A percentile compares a stretch with the other conserved stretches of the same genome.
These are phyloP conservation scores for Bathelium albidoporum DNA, from an alignment of 495 filamentous ascomycete species.

Conservation along the genomic window DNA sequence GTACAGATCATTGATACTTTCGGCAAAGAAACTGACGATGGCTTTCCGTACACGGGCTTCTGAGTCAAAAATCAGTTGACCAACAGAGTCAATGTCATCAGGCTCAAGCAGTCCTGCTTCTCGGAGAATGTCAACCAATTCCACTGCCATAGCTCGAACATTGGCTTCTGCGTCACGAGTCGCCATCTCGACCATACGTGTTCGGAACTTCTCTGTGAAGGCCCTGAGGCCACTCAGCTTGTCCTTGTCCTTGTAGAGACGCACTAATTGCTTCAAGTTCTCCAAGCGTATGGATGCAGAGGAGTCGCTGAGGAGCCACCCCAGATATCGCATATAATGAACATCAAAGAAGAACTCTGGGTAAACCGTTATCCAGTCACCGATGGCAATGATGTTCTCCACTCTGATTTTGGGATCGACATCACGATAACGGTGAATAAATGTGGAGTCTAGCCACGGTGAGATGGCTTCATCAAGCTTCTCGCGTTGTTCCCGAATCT, in stretches of 20 bases:
- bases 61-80: constrained; percentile 74
- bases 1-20: constrained; percentile 71
- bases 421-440: constrained; percentile 90
- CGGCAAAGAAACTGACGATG: constrained; percentile 79
- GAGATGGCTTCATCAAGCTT: constrained; percentile 57
- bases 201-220: constrained; percentile 82
- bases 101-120: constrained; percentile 82
- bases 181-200: constrained; percentile 88
- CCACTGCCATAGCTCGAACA: constrained; percentile 67
- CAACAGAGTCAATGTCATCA: constrained; percentile 75
- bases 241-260: constrained; percentile 62
- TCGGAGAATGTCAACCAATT: constrained; percentile 69
- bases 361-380: constrained; percentile 73
- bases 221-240: constrained; percentile 67
- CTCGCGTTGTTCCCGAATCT: constrained; percentile 54
- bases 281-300: constrained; percentile 57
- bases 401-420: constrained; percentile 77
- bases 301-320: constrained; percentile 84
- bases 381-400: constrained; percentile 74
- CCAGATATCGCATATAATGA: constrained; percentile 79
- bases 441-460: constrained; percentile 80
- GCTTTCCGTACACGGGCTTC: constrained; percentile 76
- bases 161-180: constrained; percentile 64
- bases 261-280: constrained; percentile 68
- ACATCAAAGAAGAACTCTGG: constrained; percentile 82